Evolutionary conservation across 2,329 filamentous ascomycete genomes (phyloP).

Genomic region (Aspergillus tubingensis): DNA sequence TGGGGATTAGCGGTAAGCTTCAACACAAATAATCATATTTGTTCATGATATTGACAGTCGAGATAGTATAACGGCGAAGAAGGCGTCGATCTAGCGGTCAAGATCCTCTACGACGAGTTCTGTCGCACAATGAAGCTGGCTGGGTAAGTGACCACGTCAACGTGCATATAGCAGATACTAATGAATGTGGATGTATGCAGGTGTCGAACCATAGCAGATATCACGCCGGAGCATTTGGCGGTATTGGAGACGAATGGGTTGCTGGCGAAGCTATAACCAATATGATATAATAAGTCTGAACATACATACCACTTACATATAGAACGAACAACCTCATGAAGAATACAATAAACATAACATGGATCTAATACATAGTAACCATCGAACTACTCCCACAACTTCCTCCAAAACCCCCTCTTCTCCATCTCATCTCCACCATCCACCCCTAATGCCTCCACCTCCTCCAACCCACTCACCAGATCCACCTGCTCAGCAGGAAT

Average conservation of each 20-base stretch:
- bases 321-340: neutral
- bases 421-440: neutral
- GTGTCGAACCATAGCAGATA: neutral
- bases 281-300: neutral
- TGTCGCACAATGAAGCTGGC: conserved; percentile 24
- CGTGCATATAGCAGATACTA: neutral
- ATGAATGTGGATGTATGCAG: neutral
- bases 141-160: conserved; percentile 17
- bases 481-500: neutral
- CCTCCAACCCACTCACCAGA: neutral
- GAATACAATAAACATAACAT: neutral
- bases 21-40: neutral
- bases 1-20: conserved; percentile 33
- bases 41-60: neutral
- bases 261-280: neutral
- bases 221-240: neutral
- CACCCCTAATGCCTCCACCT: neutral
- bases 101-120: conserved; percentile 27
- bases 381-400: neutral
- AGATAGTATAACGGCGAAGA: conserved; percentile 25
- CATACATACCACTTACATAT: neutral
- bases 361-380: neutral
- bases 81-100: conserved; percentile 29
- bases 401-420: neutral
- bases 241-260: neutral